phyloP scores from a whole-genome alignment of 2,329 filamentous ascomycete genomes.

The Coniochaeta sp. region DNA sequence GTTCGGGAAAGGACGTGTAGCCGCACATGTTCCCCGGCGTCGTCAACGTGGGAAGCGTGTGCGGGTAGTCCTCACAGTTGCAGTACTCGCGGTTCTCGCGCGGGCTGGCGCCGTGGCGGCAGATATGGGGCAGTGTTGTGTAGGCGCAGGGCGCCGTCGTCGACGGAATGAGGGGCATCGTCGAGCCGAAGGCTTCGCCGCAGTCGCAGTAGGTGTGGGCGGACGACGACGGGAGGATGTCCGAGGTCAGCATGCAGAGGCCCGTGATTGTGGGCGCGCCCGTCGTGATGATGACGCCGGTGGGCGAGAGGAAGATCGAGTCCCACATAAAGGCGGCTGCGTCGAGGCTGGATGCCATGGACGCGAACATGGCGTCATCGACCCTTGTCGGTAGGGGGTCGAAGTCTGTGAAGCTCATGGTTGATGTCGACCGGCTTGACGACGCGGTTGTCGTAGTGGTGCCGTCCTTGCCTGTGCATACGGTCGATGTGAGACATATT shows the following conservation, averaged over 20 bases:
- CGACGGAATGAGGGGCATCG: not conserved
- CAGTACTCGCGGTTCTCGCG: not conserved
- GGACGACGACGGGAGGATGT: not conserved
- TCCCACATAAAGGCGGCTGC: not conserved
- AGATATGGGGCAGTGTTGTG: not conserved
- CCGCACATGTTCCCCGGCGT: not conserved
- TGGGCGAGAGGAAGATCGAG: not conserved
- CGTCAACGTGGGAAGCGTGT: not conserved
- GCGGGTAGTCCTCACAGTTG: conserved; percentile 3
- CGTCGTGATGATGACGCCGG: not conserved
- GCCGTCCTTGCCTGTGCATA: not conserved
- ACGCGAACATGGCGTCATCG: not conserved
- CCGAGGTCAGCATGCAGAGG: not conserved
- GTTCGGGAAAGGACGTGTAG: conserved; percentile 1
- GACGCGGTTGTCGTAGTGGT: conserved; percentile 1
- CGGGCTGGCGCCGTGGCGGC: conserved; percentile 1
- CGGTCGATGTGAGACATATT: not conserved
- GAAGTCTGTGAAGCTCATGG: not conserved
- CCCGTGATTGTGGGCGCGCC: not conserved
- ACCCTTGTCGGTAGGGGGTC: not conserved
- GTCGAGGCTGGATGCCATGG: not conserved
- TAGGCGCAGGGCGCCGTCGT: not conserved
- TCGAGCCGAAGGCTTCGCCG: not conserved
- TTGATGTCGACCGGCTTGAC: not conserved
- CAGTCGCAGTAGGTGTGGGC: not conserved